Base-by-base conservation (phyloP, 2,329 filamentous ascomycete species). In the Claviceps lovelessii region DNA sequence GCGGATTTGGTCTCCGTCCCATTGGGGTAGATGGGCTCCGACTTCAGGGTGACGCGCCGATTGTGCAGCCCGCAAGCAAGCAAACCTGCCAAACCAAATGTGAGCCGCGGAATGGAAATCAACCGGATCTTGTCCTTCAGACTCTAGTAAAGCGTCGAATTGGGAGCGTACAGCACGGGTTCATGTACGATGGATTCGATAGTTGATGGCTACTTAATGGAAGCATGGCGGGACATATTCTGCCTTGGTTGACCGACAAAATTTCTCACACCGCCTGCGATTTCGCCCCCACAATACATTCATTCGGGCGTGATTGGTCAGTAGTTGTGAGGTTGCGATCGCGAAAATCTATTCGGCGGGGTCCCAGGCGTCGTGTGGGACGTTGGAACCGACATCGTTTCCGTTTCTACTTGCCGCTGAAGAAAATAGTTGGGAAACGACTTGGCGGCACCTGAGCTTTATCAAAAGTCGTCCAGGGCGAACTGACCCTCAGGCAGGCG, bases 1-100 rank as follows among this genome's bases (percentile, higher is more conserved):
- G 76, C 63, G 83, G 82, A 70, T 93, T 91, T 60, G 88, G 88
- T 71, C 85, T 85, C 66, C 88, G 81, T 67, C 88, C 88, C 88
- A 91, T 91, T 62, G 66, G 72, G 11, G 53, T 44, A 28, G 51
- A 31, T 50, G 48, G 28, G 67, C 48, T 48, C 45, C 58, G 59
- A 56, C n/a, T 29, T 48, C 58, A 58, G 45, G 55, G 54, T 52
- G 51, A 56, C 53, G 53, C 49, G 57, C 57, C 54, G 60, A 57
- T 61, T 60, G 61, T 61, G 62, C 63, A 55, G 61, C 58, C 51
- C 59, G 59, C 61, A 58, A 60, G 59, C 61, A 58, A 59, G 58
- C 65, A 61, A 61, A 58, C 52, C 23, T 45, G 29, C 35, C 49
- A 33, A 47, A 33, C 2, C 7, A 13, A 33, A 15, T 23, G 28